Percentiles rank a stretch among this genome's conserved stretches.
These are phyloP conservation scores for Echria macrotheca DNA, from an alignment of 495 filamentous ascomycete genomes.

Conservation along the genomic window DNA sequence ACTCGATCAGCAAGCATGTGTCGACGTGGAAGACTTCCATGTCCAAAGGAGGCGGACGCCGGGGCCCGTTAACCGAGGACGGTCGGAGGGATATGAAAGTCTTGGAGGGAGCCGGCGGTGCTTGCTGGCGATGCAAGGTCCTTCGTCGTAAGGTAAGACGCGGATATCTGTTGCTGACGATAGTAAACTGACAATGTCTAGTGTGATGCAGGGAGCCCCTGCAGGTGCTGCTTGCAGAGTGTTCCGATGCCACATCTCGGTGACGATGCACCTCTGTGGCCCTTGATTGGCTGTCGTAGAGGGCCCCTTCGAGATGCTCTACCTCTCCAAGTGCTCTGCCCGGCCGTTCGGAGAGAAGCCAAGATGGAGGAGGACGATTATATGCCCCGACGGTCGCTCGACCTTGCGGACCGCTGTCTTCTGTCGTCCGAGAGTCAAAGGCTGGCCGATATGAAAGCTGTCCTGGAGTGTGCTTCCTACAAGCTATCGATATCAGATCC, in stretches of 20 bases:
- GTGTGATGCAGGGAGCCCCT: slow-evolving; percentile 28
- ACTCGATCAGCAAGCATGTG: slow-evolving; percentile 30
- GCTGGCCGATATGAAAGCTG: slow-evolving; percentile 26
- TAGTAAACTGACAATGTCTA: slow-evolving; percentile 6
- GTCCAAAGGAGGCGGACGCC: slow-evolving; percentile 22
- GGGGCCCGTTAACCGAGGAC: slow-evolving; percentile 23
- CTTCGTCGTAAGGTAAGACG: slow-evolving; percentile 27
- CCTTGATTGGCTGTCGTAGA: slow-evolving; percentile 28
- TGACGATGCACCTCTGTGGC: slow-evolving; percentile 31
- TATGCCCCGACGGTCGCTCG: slow-evolving; percentile 17
- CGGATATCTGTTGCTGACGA: neutral
- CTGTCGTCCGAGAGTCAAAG: slow-evolving; percentile 24
- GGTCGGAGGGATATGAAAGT: slow-evolving; percentile 24
- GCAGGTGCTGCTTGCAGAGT: slow-evolving; percentile 26
- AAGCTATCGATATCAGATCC: slow-evolving; percentile 23
- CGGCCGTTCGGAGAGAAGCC: slow-evolving; percentile 2
- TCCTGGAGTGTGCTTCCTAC: slow-evolving; percentile 24
- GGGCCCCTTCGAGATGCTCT: slow-evolving; percentile 26
- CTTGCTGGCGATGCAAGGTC: slow-evolving; percentile 35
- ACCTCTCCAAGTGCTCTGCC: slow-evolving; percentile 23
- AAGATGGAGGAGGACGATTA: neutral
- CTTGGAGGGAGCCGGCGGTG: slow-evolving; percentile 22
- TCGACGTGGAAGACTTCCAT: slow-evolving; percentile 24
- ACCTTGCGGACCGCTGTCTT: slow-evolving; percentile 20
- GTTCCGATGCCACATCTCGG: slow-evolving; percentile 24